Conservation (phyloP, 768 basidiomycete species). For the Suillus weaverae region DNA sequence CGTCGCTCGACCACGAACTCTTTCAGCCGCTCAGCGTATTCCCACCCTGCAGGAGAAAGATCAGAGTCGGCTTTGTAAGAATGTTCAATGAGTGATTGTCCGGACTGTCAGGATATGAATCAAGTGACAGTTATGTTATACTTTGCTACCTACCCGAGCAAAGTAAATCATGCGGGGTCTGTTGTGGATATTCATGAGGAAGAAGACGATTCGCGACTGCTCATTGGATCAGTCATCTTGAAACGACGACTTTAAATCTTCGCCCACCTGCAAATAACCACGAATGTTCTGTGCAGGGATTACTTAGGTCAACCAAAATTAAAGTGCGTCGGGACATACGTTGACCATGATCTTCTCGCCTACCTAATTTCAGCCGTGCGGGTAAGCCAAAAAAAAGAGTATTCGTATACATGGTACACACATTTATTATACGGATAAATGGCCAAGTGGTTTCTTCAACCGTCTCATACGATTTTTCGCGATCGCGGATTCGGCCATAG, state of each 20-base stretch:
- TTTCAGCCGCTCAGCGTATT: slow-evolving; percentile 86
- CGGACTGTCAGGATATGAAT: slow-evolving; percentile 57
- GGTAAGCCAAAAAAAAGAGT: slow-evolving; percentile 13
- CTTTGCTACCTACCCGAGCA: slow-evolving; percentile 66
- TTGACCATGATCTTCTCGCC: slow-evolving; percentile 97
- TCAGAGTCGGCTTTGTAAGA: slow-evolving; percentile 99
- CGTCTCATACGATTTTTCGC: slow-evolving; percentile 87
- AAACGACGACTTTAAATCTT: neutral
- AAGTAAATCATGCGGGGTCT: slow-evolving; percentile 93
- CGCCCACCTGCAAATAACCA: slow-evolving; percentile 78
- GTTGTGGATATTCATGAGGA: slow-evolving; percentile 99
- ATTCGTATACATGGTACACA: slow-evolving; percentile 21
- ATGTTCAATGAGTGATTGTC: slow-evolving; percentile 97
- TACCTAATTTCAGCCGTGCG: slow-evolving; percentile 47
- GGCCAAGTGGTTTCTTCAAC: slow-evolving; percentile 91
- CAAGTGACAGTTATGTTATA: slow-evolving; percentile 1
- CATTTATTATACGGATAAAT: slow-evolving; percentile 93
- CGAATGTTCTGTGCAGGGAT: slow-evolving; percentile 60
- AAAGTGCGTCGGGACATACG: slow-evolving; percentile 28
- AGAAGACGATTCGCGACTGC: slow-evolving; percentile 94
- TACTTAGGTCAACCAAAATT: neutral
- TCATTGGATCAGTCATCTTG: slow-evolving; percentile 9
- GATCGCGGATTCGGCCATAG: slow-evolving; percentile 81
- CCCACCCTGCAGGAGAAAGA: slow-evolving; percentile 92
- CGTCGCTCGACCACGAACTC: slow-evolving; percentile 88